Conservation (phyloP, 768 basidiomycete genomes). For the Podaxis rugospora region DNA sequence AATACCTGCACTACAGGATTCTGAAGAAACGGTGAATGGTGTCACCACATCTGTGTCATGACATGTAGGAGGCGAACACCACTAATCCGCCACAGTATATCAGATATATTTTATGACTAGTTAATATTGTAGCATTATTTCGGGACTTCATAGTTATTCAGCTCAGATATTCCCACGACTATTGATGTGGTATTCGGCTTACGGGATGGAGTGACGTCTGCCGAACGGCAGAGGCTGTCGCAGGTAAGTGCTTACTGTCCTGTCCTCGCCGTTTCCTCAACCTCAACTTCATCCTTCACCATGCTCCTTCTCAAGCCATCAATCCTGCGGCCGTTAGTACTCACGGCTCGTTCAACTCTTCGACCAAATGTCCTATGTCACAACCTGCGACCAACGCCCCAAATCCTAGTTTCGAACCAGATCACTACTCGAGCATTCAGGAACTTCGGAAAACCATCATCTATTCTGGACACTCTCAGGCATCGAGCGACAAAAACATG, state of each 20-base stretch:
- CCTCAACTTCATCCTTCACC: not conserved
- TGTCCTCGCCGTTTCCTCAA: not conserved
- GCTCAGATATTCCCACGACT: not conserved
- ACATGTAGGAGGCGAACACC: not conserved
- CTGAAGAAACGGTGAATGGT: not conserved
- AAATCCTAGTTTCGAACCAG: not conserved
- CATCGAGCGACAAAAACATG: not conserved
- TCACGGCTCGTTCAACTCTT: not conserved
- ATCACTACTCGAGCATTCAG: not conserved
- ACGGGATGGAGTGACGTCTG: constrained; percentile 1
- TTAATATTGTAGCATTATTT: not conserved
- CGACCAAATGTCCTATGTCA: not conserved
- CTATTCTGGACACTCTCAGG: not conserved
- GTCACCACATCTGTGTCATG: not conserved
- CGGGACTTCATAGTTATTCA: too few species aligned
- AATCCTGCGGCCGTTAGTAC: not conserved
- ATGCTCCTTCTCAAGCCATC: not conserved
- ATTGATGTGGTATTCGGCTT: not conserved
- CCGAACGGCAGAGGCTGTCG: not conserved
- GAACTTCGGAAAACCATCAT: not conserved
- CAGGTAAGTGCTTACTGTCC: not conserved
- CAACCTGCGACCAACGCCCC: not conserved
- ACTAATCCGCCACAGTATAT: not conserved
- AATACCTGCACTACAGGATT: constrained; percentile 12
- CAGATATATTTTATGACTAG: not conserved